Percentiles rank a stretch among this genome's conserved stretches.
Conservation (phyloP, 768 basidiomycete genomes). For the Punctularia strigosozonata region DNA sequence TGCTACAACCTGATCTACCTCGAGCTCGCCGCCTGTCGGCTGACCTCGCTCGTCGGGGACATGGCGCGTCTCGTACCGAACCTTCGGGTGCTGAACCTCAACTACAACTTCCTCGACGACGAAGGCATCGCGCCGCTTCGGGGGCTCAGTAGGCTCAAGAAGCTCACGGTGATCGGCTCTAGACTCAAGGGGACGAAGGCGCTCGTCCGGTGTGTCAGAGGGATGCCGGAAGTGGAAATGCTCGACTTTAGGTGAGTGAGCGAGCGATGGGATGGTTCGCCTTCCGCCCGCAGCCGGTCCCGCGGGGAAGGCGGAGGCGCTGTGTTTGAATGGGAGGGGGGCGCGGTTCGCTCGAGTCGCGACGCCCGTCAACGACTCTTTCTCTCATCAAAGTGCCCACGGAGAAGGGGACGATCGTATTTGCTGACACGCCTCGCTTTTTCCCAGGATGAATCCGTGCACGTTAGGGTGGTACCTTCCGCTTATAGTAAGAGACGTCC, state of each 20-base stretch:
- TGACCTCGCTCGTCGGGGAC: constrained; percentile 61
- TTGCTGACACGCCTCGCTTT: constrained; percentile 3
- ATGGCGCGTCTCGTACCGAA: constrained; percentile 66
- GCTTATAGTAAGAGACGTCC: constrained; percentile 58
- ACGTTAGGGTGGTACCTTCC: constrained; percentile 96
- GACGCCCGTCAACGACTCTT: too few relatives aligned
- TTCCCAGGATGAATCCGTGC: constrained; percentile 82
- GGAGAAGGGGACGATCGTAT: too few relatives aligned
- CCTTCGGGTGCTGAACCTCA: constrained; percentile 83
- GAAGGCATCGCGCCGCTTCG: constrained; percentile 56
- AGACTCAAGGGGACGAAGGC: constrained; percentile 65
- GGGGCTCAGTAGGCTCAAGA: constrained; percentile 65
- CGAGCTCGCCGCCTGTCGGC: constrained; percentile 80
- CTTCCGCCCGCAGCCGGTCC: too few relatives aligned
- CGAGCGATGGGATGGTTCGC: too few relatives aligned
- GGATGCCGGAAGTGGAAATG: constrained; percentile 76
- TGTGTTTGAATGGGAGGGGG: too few relatives aligned
- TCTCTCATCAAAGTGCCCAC: too few relatives aligned
- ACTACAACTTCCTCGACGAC: constrained; percentile 97
- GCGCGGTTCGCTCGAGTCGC: too few relatives aligned
- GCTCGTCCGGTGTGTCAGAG: constrained; percentile 58
- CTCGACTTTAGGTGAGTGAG: constrained; percentile 80
- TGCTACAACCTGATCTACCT: constrained; percentile 89
- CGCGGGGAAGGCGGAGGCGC: too few relatives aligned
- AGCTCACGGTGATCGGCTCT: constrained; percentile 78